These are phyloP conservation scores for Angophora floribunda DNA, from an alignment of 345 rosid genomes.

Conservation along the genomic window DNA sequence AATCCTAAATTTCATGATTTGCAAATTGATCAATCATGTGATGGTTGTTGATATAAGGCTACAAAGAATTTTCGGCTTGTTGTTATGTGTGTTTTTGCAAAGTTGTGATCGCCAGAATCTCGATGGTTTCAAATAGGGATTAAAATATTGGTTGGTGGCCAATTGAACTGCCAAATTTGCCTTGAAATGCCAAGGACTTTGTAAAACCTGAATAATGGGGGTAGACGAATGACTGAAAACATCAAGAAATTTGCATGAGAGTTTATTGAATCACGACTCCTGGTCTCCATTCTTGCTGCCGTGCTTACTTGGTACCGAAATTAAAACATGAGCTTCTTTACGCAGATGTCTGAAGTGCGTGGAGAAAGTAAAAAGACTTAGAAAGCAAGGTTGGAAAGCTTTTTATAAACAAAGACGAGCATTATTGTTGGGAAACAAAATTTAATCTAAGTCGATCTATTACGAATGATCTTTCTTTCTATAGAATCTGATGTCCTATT, in stretches of 20 bases:
- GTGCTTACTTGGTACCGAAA: neutral
- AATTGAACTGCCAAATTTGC: neutral
- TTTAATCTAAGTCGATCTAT: neutral
- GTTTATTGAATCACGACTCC: neutral
- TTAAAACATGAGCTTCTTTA: neutral
- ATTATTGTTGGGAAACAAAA: neutral
- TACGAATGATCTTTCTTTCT: neutral
- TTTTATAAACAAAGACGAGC: neutral
- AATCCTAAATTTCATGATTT: neutral
- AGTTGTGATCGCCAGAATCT: neutral
- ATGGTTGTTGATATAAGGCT: neutral
- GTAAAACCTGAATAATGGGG: neutral
- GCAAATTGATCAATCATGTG: neutral
- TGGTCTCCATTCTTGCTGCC: rapidly evolving
- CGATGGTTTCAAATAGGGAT: neutral
- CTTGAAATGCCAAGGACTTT: neutral
- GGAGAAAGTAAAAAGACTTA: rapidly evolving
- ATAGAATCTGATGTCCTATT: neutral
- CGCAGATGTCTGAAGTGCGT: neutral
- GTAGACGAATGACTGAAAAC: neutral
- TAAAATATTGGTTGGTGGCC: neutral
- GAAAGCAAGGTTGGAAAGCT: neutral
- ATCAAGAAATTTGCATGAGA: neutral
- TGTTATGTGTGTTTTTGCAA: neutral
- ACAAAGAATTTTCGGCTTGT: rapidly evolving